Percentiles rank a stretch among this genome's conserved stretches.
phyloP scores from a whole-genome alignment of 2,329 filamentous ascomycete species.

The Raffaelea albimanens region DNA sequence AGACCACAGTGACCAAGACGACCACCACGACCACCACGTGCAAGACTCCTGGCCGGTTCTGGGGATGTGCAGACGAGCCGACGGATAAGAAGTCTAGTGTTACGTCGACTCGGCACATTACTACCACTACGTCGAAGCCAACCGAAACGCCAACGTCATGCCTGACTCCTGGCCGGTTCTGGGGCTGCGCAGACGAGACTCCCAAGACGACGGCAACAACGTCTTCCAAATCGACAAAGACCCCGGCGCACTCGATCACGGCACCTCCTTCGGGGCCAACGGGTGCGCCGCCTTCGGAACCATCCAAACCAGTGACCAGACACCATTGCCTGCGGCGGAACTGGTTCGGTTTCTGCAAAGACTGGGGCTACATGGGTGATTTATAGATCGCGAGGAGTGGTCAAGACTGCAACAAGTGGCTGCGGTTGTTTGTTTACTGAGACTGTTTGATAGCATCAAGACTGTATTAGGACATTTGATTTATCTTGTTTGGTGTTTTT shows the following conservation, averaged over 20 bases:
- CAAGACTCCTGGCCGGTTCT: slow-evolving; percentile 20
- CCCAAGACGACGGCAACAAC: neutral
- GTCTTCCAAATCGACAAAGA: neutral
- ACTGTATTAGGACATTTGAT: neutral
- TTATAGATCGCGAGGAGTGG: too few species aligned
- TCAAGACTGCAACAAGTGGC: too few species aligned
- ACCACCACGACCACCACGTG: slow-evolving; percentile 37
- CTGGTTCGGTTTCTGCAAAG: slow-evolving; percentile 33
- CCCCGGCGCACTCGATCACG: slow-evolving; percentile 4
- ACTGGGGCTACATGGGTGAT: slow-evolving; percentile 21
- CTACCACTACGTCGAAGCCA: slow-evolving; percentile 13
- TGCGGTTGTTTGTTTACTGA: too few species aligned
- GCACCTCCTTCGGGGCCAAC: slow-evolving; percentile 9
- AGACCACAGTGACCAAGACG: slow-evolving; percentile 14
- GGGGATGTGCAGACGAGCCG: slow-evolving; percentile 14
- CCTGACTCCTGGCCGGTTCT: slow-evolving; percentile 9
- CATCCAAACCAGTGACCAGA: slow-evolving; percentile 8
- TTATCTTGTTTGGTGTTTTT: neutral
- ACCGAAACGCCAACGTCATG: slow-evolving; percentile 13
- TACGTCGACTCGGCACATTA: slow-evolving; percentile 13
- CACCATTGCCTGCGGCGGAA: slow-evolving; percentile 25
- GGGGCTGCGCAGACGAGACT: slow-evolving; percentile 12
- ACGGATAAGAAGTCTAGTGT: slow-evolving; percentile 16
- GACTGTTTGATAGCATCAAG: neutral
- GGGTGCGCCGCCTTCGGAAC: slow-evolving; percentile 12